These are phyloP conservation scores for Euptelea pleiosperma DNA, from an alignment of 164 flowering plant species.

Conservation along the genomic window DNA sequence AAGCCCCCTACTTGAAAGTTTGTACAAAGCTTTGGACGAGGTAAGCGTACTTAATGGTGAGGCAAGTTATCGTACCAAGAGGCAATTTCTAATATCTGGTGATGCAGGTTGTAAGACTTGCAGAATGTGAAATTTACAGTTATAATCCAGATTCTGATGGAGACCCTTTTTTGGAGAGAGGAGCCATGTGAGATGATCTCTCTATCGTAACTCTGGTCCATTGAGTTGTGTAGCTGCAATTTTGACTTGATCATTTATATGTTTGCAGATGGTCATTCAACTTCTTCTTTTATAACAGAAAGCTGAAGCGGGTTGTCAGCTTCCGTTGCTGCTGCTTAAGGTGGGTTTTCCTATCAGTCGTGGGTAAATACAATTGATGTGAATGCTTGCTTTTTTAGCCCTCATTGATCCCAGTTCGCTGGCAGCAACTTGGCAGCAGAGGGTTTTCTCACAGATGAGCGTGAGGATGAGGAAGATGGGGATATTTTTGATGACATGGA, in stretches of 20 bases:
- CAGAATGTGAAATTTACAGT: constrained; percentile 89
- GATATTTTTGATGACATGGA: constrained; percentile 88
- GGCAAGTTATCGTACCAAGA: neutral
- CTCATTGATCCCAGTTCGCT: constrained; percentile 2
- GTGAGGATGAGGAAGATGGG: constrained; percentile 45
- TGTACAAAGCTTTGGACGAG: constrained; percentile 84
- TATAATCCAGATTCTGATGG: constrained; percentile 76
- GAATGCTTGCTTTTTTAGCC: neutral
- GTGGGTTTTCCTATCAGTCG: constrained; percentile 30
- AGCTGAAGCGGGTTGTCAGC: constrained; percentile 81
- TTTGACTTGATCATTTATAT: constrained; percentile 2
- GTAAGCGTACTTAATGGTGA: constrained; percentile 27
- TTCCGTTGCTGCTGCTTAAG: constrained; percentile 83
- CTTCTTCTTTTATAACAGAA: constrained; percentile 88
- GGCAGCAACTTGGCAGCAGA: constrained; percentile 75
- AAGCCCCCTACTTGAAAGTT: constrained; percentile 51
- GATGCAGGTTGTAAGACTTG: constrained; percentile 76
- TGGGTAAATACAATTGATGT: neutral
- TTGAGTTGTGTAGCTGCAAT: neutral
- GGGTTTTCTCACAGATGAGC: constrained; percentile 42
- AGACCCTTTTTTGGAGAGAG: constrained; percentile 80
- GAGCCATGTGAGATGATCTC: constrained; percentile 64
- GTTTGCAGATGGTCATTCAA: constrained; percentile 87
- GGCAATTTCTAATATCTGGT: constrained; percentile 13
- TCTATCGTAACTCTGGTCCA: neutral